Percentiles rank a stretch among this genome's conserved stretches.
These are phyloP conservation scores for Chenopodium berlandieri DNA, from an alignment of 148 eudicot species.

Conservation along the genomic window DNA sequence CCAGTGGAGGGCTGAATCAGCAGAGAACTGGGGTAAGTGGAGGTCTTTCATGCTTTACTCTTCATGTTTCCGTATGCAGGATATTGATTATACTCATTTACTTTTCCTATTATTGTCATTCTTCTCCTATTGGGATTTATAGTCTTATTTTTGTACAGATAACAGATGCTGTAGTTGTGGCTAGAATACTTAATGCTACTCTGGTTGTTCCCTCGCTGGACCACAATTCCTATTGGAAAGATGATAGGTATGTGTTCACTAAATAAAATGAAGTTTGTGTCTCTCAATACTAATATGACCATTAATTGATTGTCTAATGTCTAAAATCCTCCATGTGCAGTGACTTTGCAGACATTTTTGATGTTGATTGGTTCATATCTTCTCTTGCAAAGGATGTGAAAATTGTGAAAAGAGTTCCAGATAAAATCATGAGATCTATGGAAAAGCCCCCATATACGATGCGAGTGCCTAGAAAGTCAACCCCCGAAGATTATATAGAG, in stretches of 20 bases:
- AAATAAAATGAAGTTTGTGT: background rate
- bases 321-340: conserved; percentile 42
- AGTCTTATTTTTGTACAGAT: conserved; percentile 47
- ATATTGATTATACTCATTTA: background rate
- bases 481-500: conserved; percentile 76
- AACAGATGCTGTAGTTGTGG: conserved; percentile 95
- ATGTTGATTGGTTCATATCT: conserved; percentile 92
- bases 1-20: conserved; percentile 97
- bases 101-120: conserved; percentile 4
- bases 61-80: background rate
- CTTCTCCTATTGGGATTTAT: conserved; percentile 13
- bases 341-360: conserved; percentile 82
- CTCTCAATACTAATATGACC: background rate
- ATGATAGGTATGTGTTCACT: conserved; percentile 57
- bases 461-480: conserved; percentile 96
- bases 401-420: conserved; percentile 76
- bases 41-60: conserved; percentile 17
- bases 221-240: conserved; percentile 95
- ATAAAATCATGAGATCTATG: conserved; percentile 87
- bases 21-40: conserved; percentile 92
- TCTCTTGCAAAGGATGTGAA: conserved; percentile 77
- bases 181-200: conserved; percentile 91
- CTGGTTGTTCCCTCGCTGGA: conserved; percentile 87
- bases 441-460: conserved; percentile 85
- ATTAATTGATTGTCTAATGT: conserved; percentile 1